These are phyloP conservation scores for Rhizopogon salebrosus DNA, from an alignment of 768 basidiomycete genomes.

Conservation along the genomic window DNA sequence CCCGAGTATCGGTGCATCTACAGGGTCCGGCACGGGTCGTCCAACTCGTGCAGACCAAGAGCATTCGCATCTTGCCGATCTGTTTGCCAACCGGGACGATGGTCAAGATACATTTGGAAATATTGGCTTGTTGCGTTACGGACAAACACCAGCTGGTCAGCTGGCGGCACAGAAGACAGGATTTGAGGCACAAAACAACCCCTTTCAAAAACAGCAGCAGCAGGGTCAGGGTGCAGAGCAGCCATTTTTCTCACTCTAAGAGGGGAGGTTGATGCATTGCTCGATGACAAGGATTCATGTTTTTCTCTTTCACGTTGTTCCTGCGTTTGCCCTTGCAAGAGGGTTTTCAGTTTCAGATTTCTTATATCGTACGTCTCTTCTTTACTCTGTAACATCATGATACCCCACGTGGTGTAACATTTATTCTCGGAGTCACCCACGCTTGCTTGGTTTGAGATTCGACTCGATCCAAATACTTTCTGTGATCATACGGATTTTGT, in stretches of 20 bases:
- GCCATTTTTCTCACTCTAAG: conserved; percentile 75
- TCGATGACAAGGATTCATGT: conserved; percentile 8
- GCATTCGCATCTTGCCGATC: conserved; percentile 65
- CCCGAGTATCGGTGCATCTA: conserved; percentile 26
- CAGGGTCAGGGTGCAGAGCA: conserved; percentile 54
- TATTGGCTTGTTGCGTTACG: conserved; percentile 69
- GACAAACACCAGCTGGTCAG: conserved; percentile 51
- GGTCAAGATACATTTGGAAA: conserved; percentile 98
- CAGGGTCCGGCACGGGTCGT: conserved; percentile 9
- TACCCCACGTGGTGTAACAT: background rate
- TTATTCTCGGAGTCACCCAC: too few relatives aligned
- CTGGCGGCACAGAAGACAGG: conserved; percentile 44
- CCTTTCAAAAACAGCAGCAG: conserved; percentile 54
- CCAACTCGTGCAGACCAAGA: conserved; percentile 58
- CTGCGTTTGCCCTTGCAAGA: background rate
- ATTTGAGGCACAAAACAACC: conserved; percentile 53
- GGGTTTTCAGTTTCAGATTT: background rate
- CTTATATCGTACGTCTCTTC: background rate
- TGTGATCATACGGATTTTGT: too few relatives aligned
- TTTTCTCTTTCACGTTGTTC: conserved; percentile 2
- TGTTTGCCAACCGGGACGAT: conserved; percentile 87
- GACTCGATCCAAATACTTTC: too few relatives aligned
- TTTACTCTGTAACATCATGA: background rate
- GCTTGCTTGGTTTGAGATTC: too few relatives aligned
- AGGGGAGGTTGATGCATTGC: background rate